Percentiles rank a stretch among this genome's conserved stretches.
These are phyloP conservation scores for Fusarium sp. DNA, from an alignment of 2,329 filamentous ascomycete species.

Conservation along the genomic window DNA sequence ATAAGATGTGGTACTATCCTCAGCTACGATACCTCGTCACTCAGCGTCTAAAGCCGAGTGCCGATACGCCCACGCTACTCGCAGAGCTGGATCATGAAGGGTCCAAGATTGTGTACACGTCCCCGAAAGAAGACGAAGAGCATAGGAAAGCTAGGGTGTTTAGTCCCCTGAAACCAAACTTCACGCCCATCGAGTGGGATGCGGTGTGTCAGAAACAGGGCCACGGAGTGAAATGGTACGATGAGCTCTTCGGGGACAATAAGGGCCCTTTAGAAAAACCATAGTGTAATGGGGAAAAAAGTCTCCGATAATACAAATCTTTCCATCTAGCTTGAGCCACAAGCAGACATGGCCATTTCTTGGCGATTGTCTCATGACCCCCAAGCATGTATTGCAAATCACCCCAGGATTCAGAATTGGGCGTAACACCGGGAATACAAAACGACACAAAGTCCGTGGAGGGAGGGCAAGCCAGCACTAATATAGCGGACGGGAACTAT, in stretches of 20 bases:
- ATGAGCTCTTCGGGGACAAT: constrained; percentile 52
- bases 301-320: neutral
- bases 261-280: constrained; percentile 47
- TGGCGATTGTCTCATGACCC: constrained; percentile 19
- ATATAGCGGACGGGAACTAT: constrained; percentile 14
- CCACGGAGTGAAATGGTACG: constrained; percentile 48
- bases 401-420: neutral
- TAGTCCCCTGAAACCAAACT: constrained; percentile 39
- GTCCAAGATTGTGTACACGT: constrained; percentile 43
- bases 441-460: neutral
- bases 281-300: neutral
- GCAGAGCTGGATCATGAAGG: constrained; percentile 15
- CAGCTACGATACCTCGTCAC: constrained; percentile 50
- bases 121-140: constrained; percentile 31
- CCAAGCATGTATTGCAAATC: constrained; percentile 3
- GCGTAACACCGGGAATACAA: neutral
- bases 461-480: neutral
- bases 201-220: constrained; percentile 51
- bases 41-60: constrained; percentile 36
- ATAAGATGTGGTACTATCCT: constrained; percentile 54
- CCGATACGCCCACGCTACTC: constrained; percentile 32
- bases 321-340: neutral
- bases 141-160: constrained; percentile 43
- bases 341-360: neutral
- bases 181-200: constrained; percentile 50